phyloP scores from a whole-genome alignment of 331 rosid species.

The Arachis monticola region DNA sequence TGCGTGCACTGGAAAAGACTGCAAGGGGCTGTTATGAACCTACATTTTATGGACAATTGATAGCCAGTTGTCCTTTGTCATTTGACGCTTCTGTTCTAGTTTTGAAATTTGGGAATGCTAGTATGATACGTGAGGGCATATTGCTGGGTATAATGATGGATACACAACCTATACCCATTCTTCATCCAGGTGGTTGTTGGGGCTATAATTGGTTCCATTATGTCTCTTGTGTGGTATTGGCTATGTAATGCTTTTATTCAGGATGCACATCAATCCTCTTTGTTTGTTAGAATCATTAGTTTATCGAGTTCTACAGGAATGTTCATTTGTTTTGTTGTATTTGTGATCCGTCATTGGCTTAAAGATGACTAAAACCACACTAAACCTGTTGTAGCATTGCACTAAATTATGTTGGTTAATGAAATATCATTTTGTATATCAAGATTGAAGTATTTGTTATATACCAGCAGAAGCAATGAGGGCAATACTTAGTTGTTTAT shows the following conservation, averaged over 20 bases:
- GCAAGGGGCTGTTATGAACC: too few species aligned
- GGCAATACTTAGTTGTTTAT: too few species aligned
- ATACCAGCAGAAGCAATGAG: too few species aligned
- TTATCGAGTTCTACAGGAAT: constrained; percentile 58
- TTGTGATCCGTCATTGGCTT: constrained; percentile 65
- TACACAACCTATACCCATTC: too few species aligned
- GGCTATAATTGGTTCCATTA: constrained; percentile 61
- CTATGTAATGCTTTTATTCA: constrained; percentile 61
- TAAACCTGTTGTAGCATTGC: constrained; percentile 1
- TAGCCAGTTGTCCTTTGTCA: too few species aligned
- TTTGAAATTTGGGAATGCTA: too few species aligned
- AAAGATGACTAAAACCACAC: constrained; percentile 46
- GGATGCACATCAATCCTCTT: constrained; percentile 55
- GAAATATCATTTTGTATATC: constrained; percentile 12
- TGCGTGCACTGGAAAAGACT: too few species aligned
- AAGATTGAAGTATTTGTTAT: neutral
- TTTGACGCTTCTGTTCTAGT: too few species aligned
- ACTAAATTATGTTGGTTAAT: neutral
- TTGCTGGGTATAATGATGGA: too few species aligned
- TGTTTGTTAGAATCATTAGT: constrained; percentile 62
- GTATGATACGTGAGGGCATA: too few species aligned
- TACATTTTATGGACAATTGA: too few species aligned
- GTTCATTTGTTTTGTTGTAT: constrained; percentile 55
- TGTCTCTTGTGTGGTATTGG: constrained; percentile 67
- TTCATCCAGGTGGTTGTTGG: constrained; percentile 79